A percentile compares a stretch with the other conserved stretches of the same genome.
phyloP scores from a whole-genome alignment of 164 flowering plant species.

The Macadamia tetraphylla region DNA sequence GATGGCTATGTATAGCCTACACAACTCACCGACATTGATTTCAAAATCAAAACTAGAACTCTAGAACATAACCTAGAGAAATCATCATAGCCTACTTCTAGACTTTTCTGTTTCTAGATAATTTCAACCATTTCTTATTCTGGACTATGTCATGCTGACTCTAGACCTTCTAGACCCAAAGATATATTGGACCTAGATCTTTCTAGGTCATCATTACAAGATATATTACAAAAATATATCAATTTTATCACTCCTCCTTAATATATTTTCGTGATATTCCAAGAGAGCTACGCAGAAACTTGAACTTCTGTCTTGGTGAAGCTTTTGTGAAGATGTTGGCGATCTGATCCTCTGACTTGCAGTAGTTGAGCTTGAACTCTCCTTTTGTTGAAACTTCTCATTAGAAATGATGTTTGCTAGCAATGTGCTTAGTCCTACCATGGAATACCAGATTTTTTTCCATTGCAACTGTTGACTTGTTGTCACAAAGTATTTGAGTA shows the following conservation, averaged over 20 bases:
- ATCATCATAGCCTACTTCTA: no score
- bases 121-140: no score
- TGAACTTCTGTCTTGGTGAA: background rate
- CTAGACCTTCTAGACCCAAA: no score
- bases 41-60: no score
- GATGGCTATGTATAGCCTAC: no score
- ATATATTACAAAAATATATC: no score
- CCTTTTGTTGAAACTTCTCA: background rate
- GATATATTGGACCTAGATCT: no score
- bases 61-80: no score
- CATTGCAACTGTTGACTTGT: background rate
- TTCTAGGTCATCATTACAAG: no score
- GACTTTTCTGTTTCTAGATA: no score
- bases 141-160: no score
- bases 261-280: background rate
- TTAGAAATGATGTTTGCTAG: background rate
- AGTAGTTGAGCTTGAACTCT: background rate
- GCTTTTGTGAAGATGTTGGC: background rate
- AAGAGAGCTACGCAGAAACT: background rate
- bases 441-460: background rate
- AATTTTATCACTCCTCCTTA: background rate
- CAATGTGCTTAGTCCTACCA: background rate
- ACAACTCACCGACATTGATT: no score
- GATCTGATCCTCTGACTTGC: background rate
- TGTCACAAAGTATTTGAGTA: background rate